Conservation (phyloP, 345 rosid species). For the Gossypium ekmanianum region DNA sequence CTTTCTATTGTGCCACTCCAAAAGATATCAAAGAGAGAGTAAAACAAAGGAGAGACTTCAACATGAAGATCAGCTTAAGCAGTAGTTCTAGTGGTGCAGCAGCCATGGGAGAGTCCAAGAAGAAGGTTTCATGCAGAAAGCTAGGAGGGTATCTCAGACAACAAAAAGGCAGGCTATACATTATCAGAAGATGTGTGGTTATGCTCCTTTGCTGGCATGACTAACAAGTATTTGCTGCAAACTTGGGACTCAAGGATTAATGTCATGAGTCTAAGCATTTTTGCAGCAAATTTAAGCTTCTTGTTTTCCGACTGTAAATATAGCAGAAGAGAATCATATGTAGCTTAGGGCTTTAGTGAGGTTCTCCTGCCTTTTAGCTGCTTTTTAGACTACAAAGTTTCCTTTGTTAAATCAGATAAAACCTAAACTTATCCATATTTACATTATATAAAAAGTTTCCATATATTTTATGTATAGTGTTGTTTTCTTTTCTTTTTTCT, state of each 20-base stretch:
- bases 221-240: conserved; percentile 15
- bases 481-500: too few species aligned
- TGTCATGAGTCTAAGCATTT: not conserved
- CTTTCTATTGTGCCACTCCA: not conserved
- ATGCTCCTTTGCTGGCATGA: conserved; percentile 75
- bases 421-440: not conserved
- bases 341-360: not conserved
- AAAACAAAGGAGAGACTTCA: not conserved
- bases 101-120: conserved; percentile 29
- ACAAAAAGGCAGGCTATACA: conserved; percentile 59
- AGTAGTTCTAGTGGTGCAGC: not conserved
- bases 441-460: not conserved
- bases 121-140: conserved; percentile 38
- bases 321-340: not conserved
- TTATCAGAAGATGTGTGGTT: conserved; percentile 54
- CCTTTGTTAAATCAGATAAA: not conserved
- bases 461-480: not conserved
- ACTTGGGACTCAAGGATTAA: not conserved
- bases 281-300: not conserved
- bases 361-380: not conserved
- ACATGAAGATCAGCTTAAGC: conserved; percentile 23
- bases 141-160: conserved; percentile 52
- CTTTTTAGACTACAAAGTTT: not conserved
- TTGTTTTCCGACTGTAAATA: conserved; percentile 7
- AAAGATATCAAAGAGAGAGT: not conserved